Evolutionary conservation across 1,284 basidiomycete species (phyloP), one percentile per base, ranked within the genome.

Genomic region (Moesziomyces sp.): DNA sequence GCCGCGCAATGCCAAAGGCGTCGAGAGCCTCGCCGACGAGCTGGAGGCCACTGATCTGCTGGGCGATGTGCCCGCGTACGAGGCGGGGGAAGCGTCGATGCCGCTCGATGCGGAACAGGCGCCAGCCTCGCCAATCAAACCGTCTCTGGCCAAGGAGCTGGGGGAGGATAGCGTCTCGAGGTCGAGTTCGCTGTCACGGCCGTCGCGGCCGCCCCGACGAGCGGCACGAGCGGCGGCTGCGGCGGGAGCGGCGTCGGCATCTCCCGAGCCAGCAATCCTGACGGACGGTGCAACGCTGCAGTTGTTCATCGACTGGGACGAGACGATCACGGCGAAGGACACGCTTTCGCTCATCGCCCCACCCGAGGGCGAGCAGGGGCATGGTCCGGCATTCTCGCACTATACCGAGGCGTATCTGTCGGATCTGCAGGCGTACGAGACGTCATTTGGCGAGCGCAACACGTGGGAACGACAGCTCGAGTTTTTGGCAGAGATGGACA

Each of bases 301-400:
- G 19, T 50, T 83, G 13, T 66, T 82, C 13, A 53, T 82, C 46
- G 82, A 83, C 62, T 83, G 77, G 77, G 82, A 83, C 72, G 82
- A 81, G 58, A 83, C 81, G 5, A 76, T 83, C 49, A 78, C 78
- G 2, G n/a, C 57, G 16, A 43, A 61, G 46, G 82, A 83, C 46
- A 83, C 82, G 7, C 74, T 83, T 16, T 51, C 67, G 1, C 68
- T 79, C 45, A 64, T 83, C 26, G 77, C 81, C 5, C 79, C 79
- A 0, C 60, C 72, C 1, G 44, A 59, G 14, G 35, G 45, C 0
- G 44, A 69, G 13, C 66, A 76, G 26, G 18, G 24, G 10, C 44
- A 60, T 35, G 75, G 76, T 3, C 46, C 46, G 3, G 21, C 59
- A 3, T 83, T 81, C 52, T 46, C 59, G 3, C n/a, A 54, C 19